Evolutionary conservation across 768 basidiomycete species (phyloP).

Genomic region (Sarcomyxa edulis): DNA sequence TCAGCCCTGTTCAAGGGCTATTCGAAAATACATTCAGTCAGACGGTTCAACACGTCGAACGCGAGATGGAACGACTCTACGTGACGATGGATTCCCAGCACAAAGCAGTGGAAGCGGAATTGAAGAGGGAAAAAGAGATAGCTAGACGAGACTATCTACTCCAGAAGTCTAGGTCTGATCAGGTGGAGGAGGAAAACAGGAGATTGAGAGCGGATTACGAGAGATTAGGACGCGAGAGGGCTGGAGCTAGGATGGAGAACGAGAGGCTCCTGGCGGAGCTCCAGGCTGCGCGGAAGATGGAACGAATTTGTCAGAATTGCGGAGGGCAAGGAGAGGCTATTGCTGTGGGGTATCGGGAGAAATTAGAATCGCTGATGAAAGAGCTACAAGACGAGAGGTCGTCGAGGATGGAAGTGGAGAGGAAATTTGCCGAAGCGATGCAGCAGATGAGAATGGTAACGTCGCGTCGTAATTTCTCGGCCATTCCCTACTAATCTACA

Average conservation of each 20-base stretch:
- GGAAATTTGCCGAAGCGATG: slow-evolving; percentile 9
- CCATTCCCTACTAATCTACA: background rate
- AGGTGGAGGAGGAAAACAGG: background rate
- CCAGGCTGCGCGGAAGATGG: background rate
- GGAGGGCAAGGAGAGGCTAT: background rate
- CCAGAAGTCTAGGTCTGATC: too few relatives aligned
- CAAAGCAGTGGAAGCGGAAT: too few relatives aligned
- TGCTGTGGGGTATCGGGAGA: background rate
- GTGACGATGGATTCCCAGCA: too few relatives aligned
- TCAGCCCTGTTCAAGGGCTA: too few relatives aligned
- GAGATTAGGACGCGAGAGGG: background rate
- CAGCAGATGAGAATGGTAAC: slow-evolving; percentile 10
- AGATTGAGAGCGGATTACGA: background rate
- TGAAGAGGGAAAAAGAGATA: too few relatives aligned
- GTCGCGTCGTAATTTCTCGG: background rate
- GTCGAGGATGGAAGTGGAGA: slow-evolving; percentile 11
- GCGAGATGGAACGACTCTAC: too few relatives aligned
- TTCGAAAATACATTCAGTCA: too few relatives aligned
- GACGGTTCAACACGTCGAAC: too few relatives aligned
- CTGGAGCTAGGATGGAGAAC: slow-evolving; percentile 7
- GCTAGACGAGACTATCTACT: too few relatives aligned
- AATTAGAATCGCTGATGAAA: background rate
- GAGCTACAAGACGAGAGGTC: slow-evolving; percentile 13
- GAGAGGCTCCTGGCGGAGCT: slow-evolving; percentile 9
- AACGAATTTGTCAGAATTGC: background rate